These are phyloP conservation scores for Phytopythium vexans DNA, from an alignment of 352 stramenopile species.

Conservation along the genomic window DNA sequence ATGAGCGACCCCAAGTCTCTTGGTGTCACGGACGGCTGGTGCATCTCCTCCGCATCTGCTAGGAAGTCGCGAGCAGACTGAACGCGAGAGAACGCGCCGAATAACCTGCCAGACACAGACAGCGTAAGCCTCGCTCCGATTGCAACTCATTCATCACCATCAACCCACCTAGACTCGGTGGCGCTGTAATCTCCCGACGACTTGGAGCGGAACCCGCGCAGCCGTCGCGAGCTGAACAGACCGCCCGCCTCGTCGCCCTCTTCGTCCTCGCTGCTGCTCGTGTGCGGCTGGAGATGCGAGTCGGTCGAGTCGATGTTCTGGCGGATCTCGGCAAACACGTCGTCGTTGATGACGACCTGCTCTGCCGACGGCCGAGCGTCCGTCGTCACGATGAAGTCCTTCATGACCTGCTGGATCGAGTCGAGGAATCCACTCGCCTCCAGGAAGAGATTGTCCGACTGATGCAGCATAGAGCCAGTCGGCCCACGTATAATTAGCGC, in stretches of 20 bases:
- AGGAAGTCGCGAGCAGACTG: conserved; percentile 45
- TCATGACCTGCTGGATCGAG: conserved; percentile 82
- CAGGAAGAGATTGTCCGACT: conserved; percentile 73
- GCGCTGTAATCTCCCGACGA: conserved; percentile 15
- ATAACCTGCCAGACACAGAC: conserved; percentile 9
- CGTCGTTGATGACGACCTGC: conserved; percentile 63
- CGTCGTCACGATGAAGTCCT: conserved; percentile 40
- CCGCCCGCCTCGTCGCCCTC: background rate
- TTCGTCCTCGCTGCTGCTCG: background rate
- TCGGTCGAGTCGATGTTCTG: conserved; percentile 28
- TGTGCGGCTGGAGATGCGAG: background rate
- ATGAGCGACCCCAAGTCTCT: conserved; percentile 51
- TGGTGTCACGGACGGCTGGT: conserved; percentile 11
- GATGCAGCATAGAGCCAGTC: background rate
- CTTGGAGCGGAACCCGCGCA: conserved; percentile 25
- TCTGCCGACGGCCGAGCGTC: conserved; percentile 19
- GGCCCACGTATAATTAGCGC: background rate
- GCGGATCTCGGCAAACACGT: conserved; percentile 65
- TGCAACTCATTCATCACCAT: background rate
- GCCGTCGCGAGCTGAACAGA: background rate
- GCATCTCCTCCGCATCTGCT: conserved; percentile 28
- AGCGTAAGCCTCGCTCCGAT: background rate
- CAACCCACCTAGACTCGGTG: conserved; percentile 6
- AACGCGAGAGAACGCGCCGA: conserved; percentile 32
- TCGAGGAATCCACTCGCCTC: conserved; percentile 75